A percentile compares a stretch with the other conserved stretches of the same genome.
Conservation (phyloP, 2,329 filamentous ascomycete species). For the Rhytidhysteron rufulum region DNA sequence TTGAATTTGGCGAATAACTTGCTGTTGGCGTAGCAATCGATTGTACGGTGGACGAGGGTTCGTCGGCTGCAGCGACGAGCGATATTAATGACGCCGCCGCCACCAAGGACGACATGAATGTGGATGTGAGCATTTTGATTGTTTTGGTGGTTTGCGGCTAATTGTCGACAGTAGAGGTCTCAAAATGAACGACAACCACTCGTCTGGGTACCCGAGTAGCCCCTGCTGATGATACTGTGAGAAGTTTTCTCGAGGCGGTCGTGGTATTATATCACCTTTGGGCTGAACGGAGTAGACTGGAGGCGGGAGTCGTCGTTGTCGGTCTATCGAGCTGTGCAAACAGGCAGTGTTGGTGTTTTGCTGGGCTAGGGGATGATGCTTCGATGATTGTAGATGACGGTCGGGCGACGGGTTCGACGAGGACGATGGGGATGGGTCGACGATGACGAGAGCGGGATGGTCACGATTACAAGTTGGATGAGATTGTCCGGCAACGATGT, state of each 20-base stretch:
- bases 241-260: constrained; percentile 4
- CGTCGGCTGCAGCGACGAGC: constrained; percentile 19
- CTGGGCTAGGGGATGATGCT: not conserved
- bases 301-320: constrained; percentile 20
- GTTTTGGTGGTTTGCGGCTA: constrained; percentile 2
- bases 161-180: not conserved
- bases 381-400: constrained; percentile 2
- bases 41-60: constrained; percentile 12
- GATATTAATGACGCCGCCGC: constrained; percentile 27
- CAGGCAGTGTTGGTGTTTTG: constrained; percentile 8
- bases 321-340: constrained; percentile 7
- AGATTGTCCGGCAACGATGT: not conserved
- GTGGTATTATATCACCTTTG: constrained; percentile 17
- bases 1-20: constrained; percentile 21
- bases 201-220: constrained; percentile 16
- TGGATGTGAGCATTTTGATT: constrained; percentile 31
- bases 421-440: constrained; percentile 7
- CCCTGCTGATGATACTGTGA: constrained; percentile 19
- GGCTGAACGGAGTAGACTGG: constrained; percentile 15
- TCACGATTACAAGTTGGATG: too few relatives aligned
- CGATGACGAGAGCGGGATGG: constrained; percentile 9
- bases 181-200: constrained; percentile 5
- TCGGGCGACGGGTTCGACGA: not conserved
- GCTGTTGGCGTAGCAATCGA: constrained; percentile 28
- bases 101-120: constrained; percentile 24